Evolutionary conservation across 2,329 filamentous ascomycete species (phyloP), one percentile per base, ranked within the genome.

Genomic region (Microdochium trichocladiopsis): DNA sequence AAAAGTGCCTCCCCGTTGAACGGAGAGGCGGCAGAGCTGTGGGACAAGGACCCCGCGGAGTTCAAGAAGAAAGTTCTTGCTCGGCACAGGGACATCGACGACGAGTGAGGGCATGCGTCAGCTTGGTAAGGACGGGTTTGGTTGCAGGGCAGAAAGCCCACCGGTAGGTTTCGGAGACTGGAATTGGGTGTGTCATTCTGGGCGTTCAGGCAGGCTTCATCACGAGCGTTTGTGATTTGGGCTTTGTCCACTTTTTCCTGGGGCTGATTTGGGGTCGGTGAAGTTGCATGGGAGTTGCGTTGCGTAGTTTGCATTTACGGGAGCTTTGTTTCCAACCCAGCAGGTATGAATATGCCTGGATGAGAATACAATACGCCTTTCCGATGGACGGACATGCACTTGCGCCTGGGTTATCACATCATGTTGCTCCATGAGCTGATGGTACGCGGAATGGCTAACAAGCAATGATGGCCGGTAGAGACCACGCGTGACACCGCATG

Each of bases 21-120:
- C 63, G 95, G 91, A 54, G 92, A 99, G 71, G 94, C 94, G 25
- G 94, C 95, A 16, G 89, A 96, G 68, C 79, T 99, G 43, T 99
- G 94, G 92, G 93, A 96, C 68, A 90, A 86, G 61, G 84, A 97
- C 67, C 77, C 84, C 36, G 84, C 82, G 47, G 90, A 95, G 69
- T 97, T 94, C 79, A 90, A 96, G 80, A 83, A 82, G 59, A 86
- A 86, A 72, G 83, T 87, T 31, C 62, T 80, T 57, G 80, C 72
- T 49, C 77, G 83, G 54, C 83, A 87, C 69, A 74, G 75, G 48
- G 83, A 86, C 58, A 69, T 86, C 25, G 83, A 86, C 56, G 83
- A 86, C 56, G 83, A 86, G 61, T 85, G 70, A 64, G 59, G 24
- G 36, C 51, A 41, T 8, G 28, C 8, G 8, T 31, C 28, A 8